Evolutionary conservation across 2,329 filamentous ascomycete genomes (phyloP), one percentile per base, ranked within the genome.

Genomic region (Pyrenochaeta sp.): DNA sequence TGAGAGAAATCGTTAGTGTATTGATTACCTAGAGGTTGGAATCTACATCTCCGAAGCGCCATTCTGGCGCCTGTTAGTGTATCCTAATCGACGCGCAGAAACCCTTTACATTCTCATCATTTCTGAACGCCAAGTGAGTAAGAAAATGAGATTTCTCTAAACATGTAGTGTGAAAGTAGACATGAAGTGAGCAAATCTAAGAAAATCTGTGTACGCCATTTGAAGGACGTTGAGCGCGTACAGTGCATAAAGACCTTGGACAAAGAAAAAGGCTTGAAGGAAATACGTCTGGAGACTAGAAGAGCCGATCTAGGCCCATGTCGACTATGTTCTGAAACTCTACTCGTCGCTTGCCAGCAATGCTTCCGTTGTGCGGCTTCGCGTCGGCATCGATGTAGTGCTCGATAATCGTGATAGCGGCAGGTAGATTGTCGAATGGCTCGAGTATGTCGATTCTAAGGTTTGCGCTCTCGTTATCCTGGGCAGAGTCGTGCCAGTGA

Each of bases 401-500:
- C 35, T 68, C 60, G 20, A 68, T 36, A 44, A 72, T 48, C 23
- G 67, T 53, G 41, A 72, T 45, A 3, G 51, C 54, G 2, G 62
- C 67, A 6, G 48, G 42, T 9, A 73, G 53, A 14, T 50, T 40
- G 17, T 63, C 31, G 39, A 75, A 73, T 2, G 37, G 48, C n/a
- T 51, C 55, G 7, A 72, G 56, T 10, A 66, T 56, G 12, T 73
- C 64, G 4, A 57, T 43, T 51, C 64, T 69, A 11, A 73, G 44
- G 31, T 39, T 49, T 2, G 52, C 44, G 14, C 56, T 61, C 39
- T 65, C 64, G 4, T 57, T 44, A 29, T 74, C 70, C 10, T 65
- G 42, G 2, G 60, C 59, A 7, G 71, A 68, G 47, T 75, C 71
- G 48, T 73, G 61, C 72, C 71, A 75, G 27, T 69, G 56, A n/a